These are phyloP conservation scores for Dalbergia oliveri DNA, from an alignment of 306 rosid genomes.

Conservation along the genomic window DNA sequence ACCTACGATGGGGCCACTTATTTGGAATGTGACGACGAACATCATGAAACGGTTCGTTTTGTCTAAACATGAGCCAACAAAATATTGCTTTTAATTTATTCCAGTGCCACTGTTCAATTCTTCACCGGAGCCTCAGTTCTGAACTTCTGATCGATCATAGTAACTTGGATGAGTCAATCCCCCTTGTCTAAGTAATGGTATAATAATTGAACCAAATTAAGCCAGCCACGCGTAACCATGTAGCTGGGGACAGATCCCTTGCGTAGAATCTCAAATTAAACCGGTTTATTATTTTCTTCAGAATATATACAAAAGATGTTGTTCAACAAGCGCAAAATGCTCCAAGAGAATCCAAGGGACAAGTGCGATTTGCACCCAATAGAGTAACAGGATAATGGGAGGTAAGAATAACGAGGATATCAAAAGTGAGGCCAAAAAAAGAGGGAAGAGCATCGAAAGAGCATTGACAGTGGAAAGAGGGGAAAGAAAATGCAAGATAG, in stretches of 20 bases:
- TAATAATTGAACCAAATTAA: too few species aligned
- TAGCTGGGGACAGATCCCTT: background rate
- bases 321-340: background rate
- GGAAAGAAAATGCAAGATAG: too few species aligned
- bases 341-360: conserved; percentile 8
- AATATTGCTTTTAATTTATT: background rate
- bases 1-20: background rate
- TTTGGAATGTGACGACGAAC: background rate
- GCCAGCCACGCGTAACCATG: background rate
- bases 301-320: background rate
- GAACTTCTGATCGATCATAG: background rate
- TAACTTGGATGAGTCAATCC: background rate
- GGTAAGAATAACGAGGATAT: background rate
- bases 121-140: background rate
- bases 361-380: background rate
- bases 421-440: background rate
- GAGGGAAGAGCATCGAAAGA: background rate
- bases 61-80: background rate
- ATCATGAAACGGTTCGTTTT: background rate
- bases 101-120: background rate
- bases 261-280: conserved; percentile 13
- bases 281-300: background rate
- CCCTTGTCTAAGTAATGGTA: background rate
- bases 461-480: background rate
- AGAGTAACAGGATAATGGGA: conserved; percentile 8